phyloP scores from a whole-genome alignment of 345 rosid species.

The Eucalyptus paniculata region DNA sequence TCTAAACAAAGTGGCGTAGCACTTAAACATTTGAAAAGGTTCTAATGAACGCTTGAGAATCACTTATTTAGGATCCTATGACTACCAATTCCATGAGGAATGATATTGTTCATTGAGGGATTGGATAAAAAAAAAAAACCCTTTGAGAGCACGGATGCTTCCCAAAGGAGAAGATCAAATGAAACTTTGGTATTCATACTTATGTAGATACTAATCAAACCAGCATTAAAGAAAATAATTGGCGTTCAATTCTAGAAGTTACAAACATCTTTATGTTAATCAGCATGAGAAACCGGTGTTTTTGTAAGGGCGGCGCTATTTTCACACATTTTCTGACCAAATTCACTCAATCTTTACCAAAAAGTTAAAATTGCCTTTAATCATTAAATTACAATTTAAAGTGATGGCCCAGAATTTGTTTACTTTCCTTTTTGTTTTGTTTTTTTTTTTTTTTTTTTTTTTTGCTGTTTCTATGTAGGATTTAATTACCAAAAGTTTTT shows the following conservation, averaged over 20 bases:
- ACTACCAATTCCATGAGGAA: background rate
- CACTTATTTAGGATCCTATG: background rate
- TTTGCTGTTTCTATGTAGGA: background rate
- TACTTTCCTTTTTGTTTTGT: too few species aligned
- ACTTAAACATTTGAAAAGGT: background rate
- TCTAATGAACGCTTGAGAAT: background rate
- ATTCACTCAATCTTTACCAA: background rate
- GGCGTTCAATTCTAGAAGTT: background rate
- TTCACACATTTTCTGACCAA: background rate
- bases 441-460: too few species aligned
- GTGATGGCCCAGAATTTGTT: rapidly evolving
- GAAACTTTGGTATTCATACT: background rate
- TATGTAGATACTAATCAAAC: background rate
- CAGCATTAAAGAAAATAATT: background rate
- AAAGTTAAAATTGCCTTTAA: too few species aligned
- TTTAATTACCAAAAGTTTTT: background rate
- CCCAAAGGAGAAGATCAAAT: background rate
- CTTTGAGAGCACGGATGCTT: background rate
- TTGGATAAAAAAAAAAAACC: background rate
- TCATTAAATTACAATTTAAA: background rate
- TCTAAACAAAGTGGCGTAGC: background rate
- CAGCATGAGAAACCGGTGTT: background rate
- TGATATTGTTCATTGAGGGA: too few species aligned
- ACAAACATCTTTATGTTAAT: background rate
- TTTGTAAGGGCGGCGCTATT: background rate